Evolutionary conservation across 495 filamentous ascomycete species (phyloP).

Genomic region (Aspergillus funiculosus): DNA sequence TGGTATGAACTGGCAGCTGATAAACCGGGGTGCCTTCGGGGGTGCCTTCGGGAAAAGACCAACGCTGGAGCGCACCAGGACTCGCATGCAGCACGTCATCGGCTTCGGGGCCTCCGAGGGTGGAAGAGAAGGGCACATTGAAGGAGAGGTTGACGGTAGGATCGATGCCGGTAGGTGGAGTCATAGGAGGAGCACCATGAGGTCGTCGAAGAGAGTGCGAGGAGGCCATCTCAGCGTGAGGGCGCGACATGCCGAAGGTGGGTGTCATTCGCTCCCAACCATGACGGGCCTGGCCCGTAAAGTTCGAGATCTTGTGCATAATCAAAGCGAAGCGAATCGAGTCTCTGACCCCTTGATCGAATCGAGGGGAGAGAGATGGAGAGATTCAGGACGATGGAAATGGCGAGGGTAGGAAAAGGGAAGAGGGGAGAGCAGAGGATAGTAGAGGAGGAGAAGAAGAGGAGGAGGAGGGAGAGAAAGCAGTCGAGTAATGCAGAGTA

Average conservation of each 20-base stretch:
- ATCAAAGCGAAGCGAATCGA: slow-evolving; percentile 26
- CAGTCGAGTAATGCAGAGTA: slow-evolving; percentile 3
- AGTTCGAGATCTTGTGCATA: slow-evolving; percentile 93
- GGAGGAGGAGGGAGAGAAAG: slow-evolving; percentile 1
- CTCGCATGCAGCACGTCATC: slow-evolving; percentile 90
- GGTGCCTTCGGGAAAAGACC: slow-evolving; percentile 84
- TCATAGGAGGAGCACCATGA: slow-evolving; percentile 59
- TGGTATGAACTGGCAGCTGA: slow-evolving; percentile 80
- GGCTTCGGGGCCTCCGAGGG: slow-evolving; percentile 80
- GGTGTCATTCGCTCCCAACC: slow-evolving; percentile 89
- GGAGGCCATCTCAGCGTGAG: slow-evolving; percentile 70
- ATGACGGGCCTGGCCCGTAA: slow-evolving; percentile 75
- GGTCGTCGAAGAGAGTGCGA: slow-evolving; percentile 63
- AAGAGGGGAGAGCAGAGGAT: slow-evolving; percentile 17
- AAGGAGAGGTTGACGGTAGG: slow-evolving; percentile 74
- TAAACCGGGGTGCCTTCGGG: slow-evolving; percentile 75
- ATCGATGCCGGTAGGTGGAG: slow-evolving; percentile 59
- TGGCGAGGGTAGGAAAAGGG: slow-evolving; percentile 22
- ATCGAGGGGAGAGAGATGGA: slow-evolving; percentile 38
- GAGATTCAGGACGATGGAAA: slow-evolving; percentile 18
- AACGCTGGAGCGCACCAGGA: slow-evolving; percentile 71
- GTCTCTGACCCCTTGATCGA: slow-evolving; percentile 40
- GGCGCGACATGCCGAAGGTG: slow-evolving; percentile 72
- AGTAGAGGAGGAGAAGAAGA: slow-evolving; percentile 20
- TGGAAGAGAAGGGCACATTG: slow-evolving; percentile 91